phyloP scores from a whole-genome alignment of 306 rosid species.

The Amphicarpaea edgeworthii region DNA sequence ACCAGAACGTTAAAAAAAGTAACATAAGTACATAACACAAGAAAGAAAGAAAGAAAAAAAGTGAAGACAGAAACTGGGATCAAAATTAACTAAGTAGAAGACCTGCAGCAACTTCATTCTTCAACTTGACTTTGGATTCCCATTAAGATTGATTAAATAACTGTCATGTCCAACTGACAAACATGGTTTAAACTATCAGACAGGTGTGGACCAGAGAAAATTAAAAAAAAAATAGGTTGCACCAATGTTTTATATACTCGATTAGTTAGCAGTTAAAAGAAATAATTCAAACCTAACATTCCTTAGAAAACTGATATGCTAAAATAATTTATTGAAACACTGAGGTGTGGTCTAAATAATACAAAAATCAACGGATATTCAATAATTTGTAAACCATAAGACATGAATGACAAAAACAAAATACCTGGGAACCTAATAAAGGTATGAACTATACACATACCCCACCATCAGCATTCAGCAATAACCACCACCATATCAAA shows the following conservation, averaged over 20 bases:
- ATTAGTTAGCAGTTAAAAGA: constrained; percentile 12
- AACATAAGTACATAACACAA: constrained; percentile 28
- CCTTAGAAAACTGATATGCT: constrained; percentile 44
- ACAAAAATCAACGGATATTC: constrained; percentile 65
- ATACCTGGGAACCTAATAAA: constrained; percentile 56
- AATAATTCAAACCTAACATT: constrained; percentile 40
- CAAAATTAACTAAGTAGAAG: neutral
- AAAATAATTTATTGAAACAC: constrained; percentile 65
- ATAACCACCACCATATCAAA: constrained; percentile 63
- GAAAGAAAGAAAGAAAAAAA: neutral
- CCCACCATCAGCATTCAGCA: constrained; percentile 51
- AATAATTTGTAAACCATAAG: constrained; percentile 61
- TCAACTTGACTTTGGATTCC: constrained; percentile 63
- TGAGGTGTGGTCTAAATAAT: constrained; percentile 59
- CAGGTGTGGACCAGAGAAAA: neutral
- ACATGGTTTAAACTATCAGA: constrained; percentile 16
- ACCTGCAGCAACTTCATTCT: constrained; percentile 22
- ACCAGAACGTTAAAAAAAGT: constrained; percentile 10
- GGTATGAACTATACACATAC: constrained; percentile 81
- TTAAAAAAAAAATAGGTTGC: neutral
- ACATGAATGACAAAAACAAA: constrained; percentile 58
- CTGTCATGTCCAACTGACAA: constrained; percentile 35
- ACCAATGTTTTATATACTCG: neutral
- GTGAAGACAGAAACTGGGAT: constrained; percentile 2
- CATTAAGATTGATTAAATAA: constrained; percentile 41